Evolutionary conservation across 2,329 filamentous ascomycete species (phyloP), one percentile per base, ranked within the genome.

Genomic region (Trichoderma guizhouense): DNA sequence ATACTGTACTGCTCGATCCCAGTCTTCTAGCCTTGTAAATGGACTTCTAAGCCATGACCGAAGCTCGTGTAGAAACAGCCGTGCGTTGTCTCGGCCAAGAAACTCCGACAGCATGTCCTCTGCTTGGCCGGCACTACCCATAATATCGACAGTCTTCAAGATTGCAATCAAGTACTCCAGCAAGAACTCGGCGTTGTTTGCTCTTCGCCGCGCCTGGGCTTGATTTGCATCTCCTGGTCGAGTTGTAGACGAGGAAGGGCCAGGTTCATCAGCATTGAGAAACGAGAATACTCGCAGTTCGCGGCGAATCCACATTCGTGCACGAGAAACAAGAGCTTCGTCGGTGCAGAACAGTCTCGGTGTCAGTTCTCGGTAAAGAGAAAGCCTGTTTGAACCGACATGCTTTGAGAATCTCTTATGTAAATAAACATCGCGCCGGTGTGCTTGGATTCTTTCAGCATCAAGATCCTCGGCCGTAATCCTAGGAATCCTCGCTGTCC

Each of bases 81-180:
- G 84, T 2, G 93, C 89, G 79, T 94, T 89, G 21, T 91, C 88
- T 70, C 90, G 85, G 0, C 94, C 94, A 5, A 98, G 78, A 74
- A 94, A 96, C 63, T 96, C 93, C 26, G 88, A 84, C 47, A 98
- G 80, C 81, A 97, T 87, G 55, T 93, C 90, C 79, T 96, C 93
- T 0, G 94, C 93, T 76, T 93, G 89, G 0, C 94, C 94, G 51
- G 87, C 87, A 73, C 92, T 93, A 5, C 90, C 92, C 81, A 94
- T 94, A 5, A 95, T 86, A 77, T 97, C 94, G 18, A 96, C 89
- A 0, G 90, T 93, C 79, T 93, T 95, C 72, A 98, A 82, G 26
- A 98, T 92, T 11, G 92, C 92, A 53, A 98, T 82, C 68, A 97
- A 89, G 79, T 97, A 97, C 77, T 97, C 93, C 11, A 98, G 86